phyloP scores from a whole-genome alignment of 768 basidiomycete species.

The Calocybe cyanea region DNA sequence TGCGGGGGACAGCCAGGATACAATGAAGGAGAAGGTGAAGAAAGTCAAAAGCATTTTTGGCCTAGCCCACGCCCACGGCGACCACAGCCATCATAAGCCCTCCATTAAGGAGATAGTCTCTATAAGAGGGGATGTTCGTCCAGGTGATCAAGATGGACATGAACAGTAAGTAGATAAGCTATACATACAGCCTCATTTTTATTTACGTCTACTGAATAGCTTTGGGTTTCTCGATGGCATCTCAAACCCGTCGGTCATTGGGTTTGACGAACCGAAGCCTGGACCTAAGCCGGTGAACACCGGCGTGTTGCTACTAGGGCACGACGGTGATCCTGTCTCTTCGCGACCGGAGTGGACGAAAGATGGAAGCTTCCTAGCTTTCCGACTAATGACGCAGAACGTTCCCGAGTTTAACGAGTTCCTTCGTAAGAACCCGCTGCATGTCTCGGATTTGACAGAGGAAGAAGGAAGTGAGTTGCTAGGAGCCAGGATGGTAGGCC shows the following conservation, averaged over 20 bases:
- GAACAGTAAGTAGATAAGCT: conserved; percentile 36
- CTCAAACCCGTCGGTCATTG: conserved; percentile 43
- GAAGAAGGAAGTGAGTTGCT: conserved; percentile 44
- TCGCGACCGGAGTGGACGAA: conserved; percentile 39
- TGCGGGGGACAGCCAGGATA: conserved; percentile 39
- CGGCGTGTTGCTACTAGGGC: conserved; percentile 42
- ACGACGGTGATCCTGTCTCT: conserved; percentile 32
- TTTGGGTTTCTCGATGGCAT: conserved; percentile 54
- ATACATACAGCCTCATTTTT: neutral
- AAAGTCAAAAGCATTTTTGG: conserved; percentile 35
- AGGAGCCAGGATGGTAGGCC: conserved; percentile 49
- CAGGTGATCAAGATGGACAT: conserved; percentile 38
- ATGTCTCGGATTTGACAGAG: conserved; percentile 27
- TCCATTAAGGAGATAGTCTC: conserved; percentile 37
- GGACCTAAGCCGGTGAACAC: conserved; percentile 36
- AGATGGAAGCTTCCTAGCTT: conserved; percentile 52
- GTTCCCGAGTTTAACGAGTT: conserved; percentile 51
- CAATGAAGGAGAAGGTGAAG: conserved; percentile 31
- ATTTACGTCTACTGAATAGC: conserved; percentile 18
- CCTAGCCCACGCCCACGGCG: conserved; percentile 17
- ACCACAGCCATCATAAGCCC: conserved; percentile 9
- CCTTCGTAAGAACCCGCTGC: conserved; percentile 36
- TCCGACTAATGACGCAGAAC: conserved; percentile 48
- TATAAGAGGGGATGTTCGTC: conserved; percentile 39
- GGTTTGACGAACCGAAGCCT: conserved; percentile 32